Conservation (phyloP, 768 basidiomycete species). For the Xerocomus brunneocitrinus region DNA sequence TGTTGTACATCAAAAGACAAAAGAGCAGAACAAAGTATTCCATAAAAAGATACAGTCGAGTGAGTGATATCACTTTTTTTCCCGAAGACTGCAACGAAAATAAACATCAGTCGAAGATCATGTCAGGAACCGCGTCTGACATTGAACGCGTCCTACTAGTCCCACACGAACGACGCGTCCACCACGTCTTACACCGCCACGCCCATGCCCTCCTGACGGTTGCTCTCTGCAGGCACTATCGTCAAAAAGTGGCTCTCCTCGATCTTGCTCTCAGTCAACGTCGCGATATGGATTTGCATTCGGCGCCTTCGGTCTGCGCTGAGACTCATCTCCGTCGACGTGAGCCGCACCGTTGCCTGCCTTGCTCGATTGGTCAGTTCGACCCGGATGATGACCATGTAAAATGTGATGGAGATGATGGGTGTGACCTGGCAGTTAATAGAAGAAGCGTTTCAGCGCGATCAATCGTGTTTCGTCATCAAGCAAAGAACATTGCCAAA, state of each 20-base stretch:
- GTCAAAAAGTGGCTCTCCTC: not conserved
- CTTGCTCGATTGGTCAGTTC: conserved; percentile 13
- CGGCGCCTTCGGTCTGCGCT: not conserved
- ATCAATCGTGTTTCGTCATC: not conserved
- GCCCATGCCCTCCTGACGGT: not conserved
- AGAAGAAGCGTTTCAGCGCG: not conserved
- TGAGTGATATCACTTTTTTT: not conserved
- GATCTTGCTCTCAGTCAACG: not conserved
- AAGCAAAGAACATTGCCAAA: not conserved
- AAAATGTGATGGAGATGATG: conserved; percentile 40
- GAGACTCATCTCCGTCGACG: not conserved
- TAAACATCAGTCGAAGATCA: too few relatives aligned
- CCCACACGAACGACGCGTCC: not conserved
- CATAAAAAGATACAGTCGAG: not conserved
- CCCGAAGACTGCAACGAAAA: too few relatives aligned
- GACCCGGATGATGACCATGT: conserved; percentile 40
- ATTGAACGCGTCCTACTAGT: too few relatives aligned
- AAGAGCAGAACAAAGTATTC: not conserved
- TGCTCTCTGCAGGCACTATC: not conserved
- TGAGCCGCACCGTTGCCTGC: not conserved
- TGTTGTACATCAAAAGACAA: not conserved
- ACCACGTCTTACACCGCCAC: not conserved
- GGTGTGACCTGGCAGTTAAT: conserved; percentile 30
- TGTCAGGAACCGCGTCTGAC: too few relatives aligned
- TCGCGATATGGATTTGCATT: conserved; percentile 5